Evolutionary conservation across 352 stramenopile species (phyloP), one percentile per base, ranked within the genome.

Genomic region (Phytophthora macrochlamydospora): DNA sequence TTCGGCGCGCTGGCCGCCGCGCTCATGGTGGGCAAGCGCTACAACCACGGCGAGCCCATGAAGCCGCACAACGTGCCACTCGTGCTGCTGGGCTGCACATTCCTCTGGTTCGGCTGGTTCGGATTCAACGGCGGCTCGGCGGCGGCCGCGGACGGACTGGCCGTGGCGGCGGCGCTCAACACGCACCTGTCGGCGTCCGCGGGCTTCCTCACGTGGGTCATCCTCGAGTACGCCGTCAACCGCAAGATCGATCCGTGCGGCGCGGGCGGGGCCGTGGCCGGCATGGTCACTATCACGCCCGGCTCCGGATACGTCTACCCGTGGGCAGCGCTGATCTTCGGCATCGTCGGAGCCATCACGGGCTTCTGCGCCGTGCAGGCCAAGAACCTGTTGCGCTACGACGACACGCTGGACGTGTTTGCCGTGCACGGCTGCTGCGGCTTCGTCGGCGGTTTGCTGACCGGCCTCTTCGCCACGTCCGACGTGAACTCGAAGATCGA

Each of bases 31-130:
- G 87, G 89, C 28, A 82, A 85, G 58, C 75, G 81, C 4, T 90
- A 88, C 78, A 90, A 92, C 71, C 78, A 91, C 71, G 80, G 75
- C 33, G 85, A 90, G 40, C 62, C 75, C 1, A 73, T 93, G 29
- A 89, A 89, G 67, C 83, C 85, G 4, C 87, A 94, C 75, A 93
- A 96, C 70, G 78, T 95, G 51, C 87, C 88, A 18, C 70, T 94
- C 28, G 83, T 93, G 28, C 93, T 94, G 78, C 88, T 93, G 37
- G 87, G 87, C 43, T 69, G 66, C 6, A 89, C 76, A n/a, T 54
- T 93, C 46, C 79, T 95, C 37, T 95, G 87, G 87, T 91, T 91
- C 53, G 87, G 87, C 24, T 95, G 87, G 87, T 93, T 91, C 59
- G 86, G 87, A 51, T 95, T 95, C 67, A 93, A 95, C 59, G 85